Conservation (phyloP, 2,329 filamentous ascomycete species). For the Fusarium sp. region DNA sequence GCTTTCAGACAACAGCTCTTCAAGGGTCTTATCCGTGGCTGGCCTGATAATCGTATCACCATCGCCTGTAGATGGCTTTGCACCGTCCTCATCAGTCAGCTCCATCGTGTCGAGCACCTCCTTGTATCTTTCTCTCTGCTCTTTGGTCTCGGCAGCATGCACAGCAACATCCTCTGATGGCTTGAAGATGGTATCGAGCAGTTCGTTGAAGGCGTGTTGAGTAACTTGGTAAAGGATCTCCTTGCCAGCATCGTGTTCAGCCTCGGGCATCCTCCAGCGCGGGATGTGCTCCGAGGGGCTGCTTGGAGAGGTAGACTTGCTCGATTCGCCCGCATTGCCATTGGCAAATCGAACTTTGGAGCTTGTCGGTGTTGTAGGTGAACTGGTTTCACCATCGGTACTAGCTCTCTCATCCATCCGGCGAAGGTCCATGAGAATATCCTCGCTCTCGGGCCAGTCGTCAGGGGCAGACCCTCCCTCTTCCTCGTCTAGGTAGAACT, state of each 20-base stretch:
- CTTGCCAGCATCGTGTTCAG: conserved; percentile 82
- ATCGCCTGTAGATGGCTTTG: conserved; percentile 3
- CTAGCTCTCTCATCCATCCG: conserved; percentile 55
- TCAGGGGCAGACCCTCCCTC: conserved; percentile 73
- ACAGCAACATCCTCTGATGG: conserved; percentile 78
- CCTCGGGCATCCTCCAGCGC: conserved; percentile 78
- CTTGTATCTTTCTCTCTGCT: conserved; percentile 65
- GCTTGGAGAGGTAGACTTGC: conserved; percentile 74
- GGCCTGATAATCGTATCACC: conserved; percentile 26
- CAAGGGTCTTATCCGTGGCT: conserved; percentile 41
- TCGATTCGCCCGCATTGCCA: conserved; percentile 71
- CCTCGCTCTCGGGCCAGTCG: conserved; percentile 68
- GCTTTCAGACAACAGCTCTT: conserved; percentile 52
- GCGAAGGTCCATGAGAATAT: conserved; percentile 56
- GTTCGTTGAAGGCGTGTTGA: conserved; percentile 89
- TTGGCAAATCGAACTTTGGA: conserved; percentile 82
- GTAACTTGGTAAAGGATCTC: conserved; percentile 92
- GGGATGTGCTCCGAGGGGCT: conserved; percentile 78
- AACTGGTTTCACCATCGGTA: conserved; percentile 51
- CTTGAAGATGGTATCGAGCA: conserved; percentile 86
- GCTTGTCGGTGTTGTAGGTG: conserved; percentile 72
- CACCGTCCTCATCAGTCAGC: conserved; percentile 44
- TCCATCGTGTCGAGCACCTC: conserved; percentile 56
- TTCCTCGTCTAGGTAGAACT: conserved; percentile 86
- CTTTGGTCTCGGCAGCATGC: conserved; percentile 68